Base-by-base conservation (phyloP, 495 filamentous ascomycete species). In the Penicillium coffeae region DNA sequence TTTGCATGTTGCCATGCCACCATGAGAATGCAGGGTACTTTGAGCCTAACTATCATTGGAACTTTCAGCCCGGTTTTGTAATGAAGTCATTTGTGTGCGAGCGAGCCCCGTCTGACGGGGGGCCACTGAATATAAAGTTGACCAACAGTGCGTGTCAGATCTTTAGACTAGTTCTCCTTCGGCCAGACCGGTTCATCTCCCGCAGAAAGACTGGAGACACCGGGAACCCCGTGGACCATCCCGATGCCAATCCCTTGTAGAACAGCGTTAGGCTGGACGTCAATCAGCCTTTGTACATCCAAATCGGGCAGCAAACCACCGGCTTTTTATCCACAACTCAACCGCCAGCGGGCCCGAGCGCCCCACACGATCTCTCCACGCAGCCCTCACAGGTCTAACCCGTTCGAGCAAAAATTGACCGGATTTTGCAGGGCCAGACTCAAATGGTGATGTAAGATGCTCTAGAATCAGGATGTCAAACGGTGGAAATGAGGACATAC, bases 1-100 rank as follows among this genome's bases (percentile, higher is more conserved):
- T 45, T 54, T 63, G 35, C 47, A 55, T 41, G 58, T 58, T 43
- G 60, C 60, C 8, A 48, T 60, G 48, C 60, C 60, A 12, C 60
- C 60, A 18, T 63, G 25, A 30, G 25, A 10, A 10, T 30, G 5
- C 10, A 30, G 25, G 25, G 5, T 30, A 5, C 25, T 30, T 30
- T 10, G 5, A 4, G 25, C 25, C 25, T 30, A 5, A 5, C 25
- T n/a, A 10, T 10, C 10, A 30, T 30, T 4, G 25, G 25, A 30
- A 5, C 4, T 30, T 30, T 30, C 25, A 10, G 25, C 4, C 10
- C 5, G 4, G 25, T 30, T 30, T 30, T 30, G 25, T 30, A 30
- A 30, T 30, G 4, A 30, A 30, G 25, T 30, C 5, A 30, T 30
- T 30, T 30, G 5, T 30, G 25, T 30, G 25, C 10, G 25, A 30